A percentile compares a stretch with the other conserved stretches of the same genome.
Conservation (phyloP, 768 basidiomycete species). For the Pleurotus salmoneostramineus region DNA sequence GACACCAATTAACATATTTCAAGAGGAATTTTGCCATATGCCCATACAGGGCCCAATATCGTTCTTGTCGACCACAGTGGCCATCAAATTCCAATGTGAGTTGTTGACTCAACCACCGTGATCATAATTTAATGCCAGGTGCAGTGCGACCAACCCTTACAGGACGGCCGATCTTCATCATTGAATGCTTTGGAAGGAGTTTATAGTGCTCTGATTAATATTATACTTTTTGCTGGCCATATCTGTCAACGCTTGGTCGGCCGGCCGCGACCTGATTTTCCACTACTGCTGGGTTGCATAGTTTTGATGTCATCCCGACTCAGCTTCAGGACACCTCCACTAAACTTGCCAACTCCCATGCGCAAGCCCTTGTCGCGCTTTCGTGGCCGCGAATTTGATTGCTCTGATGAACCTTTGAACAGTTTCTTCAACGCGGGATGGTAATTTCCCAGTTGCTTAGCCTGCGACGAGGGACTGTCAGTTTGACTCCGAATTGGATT, state of each 20-base stretch:
- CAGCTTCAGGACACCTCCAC: slow-evolving; percentile 63
- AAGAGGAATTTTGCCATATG: background rate
- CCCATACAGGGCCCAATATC: background rate
- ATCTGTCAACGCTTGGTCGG: background rate
- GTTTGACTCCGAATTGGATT: background rate
- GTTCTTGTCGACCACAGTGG: slow-evolving; percentile 15
- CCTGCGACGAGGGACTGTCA: slow-evolving; percentile 36
- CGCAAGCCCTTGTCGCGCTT: slow-evolving; percentile 63
- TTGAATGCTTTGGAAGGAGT: background rate
- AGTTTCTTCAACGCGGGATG: slow-evolving; percentile 73
- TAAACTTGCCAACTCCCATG: slow-evolving; percentile 80
- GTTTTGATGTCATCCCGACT: slow-evolving; percentile 55
- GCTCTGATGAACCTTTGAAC: slow-evolving; percentile 37
- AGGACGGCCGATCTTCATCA: too few species aligned
- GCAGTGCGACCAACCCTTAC: background rate
- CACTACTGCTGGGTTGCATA: slow-evolving; percentile 17
- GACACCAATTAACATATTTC: background rate
- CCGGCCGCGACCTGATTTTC: slow-evolving; percentile 20
- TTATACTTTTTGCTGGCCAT: too few species aligned
- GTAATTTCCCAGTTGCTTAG: slow-evolving; percentile 82
- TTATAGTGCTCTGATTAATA: too few species aligned
- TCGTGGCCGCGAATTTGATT: slow-evolving; percentile 23
- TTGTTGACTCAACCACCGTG: background rate
- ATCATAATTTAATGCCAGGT: background rate
- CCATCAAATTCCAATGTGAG: slow-evolving; percentile 29